Conservation (phyloP, 495 filamentous ascomycete species). For the Aspergillus kassunensis region DNA sequence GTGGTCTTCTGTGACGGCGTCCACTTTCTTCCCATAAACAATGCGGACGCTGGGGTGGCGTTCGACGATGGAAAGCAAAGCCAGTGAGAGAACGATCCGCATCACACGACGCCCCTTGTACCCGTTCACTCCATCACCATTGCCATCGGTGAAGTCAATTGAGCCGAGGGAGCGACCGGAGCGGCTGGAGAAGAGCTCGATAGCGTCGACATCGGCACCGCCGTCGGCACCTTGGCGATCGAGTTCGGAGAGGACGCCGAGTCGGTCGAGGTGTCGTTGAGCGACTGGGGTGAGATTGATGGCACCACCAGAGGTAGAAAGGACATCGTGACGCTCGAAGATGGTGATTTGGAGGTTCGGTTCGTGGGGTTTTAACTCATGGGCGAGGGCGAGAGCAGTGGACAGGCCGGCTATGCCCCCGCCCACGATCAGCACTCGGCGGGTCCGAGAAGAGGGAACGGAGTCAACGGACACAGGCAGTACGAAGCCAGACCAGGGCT, state of each 20-base stretch:
- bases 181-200: slow-evolving; percentile 49
- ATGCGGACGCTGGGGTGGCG: slow-evolving; percentile 35
- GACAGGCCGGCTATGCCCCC: slow-evolving; percentile 55
- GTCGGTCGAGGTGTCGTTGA: slow-evolving; percentile 51
- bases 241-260: slow-evolving; percentile 49
- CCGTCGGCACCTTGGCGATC: slow-evolving; percentile 38
- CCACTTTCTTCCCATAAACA: slow-evolving; percentile 38
- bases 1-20: slow-evolving; percentile 33
- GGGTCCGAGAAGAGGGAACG: slow-evolving; percentile 19
- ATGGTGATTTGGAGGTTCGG: slow-evolving; percentile 47
- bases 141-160: slow-evolving; percentile 36
- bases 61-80: slow-evolving; percentile 43
- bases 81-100: slow-evolving; percentile 44
- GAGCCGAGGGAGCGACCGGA: slow-evolving; percentile 43
- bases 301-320: slow-evolving; percentile 56
- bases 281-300: slow-evolving; percentile 62
- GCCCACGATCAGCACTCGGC: slow-evolving; percentile 48
- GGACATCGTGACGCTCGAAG: slow-evolving; percentile 53
- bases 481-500: slow-evolving; percentile 8
- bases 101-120: slow-evolving; percentile 46
- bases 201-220: slow-evolving; percentile 50
- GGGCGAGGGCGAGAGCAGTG: slow-evolving; percentile 49
- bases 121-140: slow-evolving; percentile 38
- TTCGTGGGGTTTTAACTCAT: slow-evolving; percentile 41
- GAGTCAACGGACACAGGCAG: neutral